Evolutionary conservation across 345 rosid genomes (phyloP).

Genomic region (Cardamine occulta): DNA sequence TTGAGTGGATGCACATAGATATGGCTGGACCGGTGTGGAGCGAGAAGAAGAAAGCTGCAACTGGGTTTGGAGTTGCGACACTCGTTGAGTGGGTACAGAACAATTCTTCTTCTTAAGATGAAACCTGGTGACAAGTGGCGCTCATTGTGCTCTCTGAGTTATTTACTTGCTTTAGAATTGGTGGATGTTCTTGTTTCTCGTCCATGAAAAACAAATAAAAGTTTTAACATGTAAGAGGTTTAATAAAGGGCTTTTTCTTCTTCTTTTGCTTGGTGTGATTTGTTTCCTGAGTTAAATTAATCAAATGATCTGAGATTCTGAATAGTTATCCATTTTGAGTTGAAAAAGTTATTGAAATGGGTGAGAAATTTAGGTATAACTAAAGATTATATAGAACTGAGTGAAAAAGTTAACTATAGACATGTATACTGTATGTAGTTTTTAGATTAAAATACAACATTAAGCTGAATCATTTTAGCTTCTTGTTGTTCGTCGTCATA

Average conservation of each 20-base stretch:
- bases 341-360: neutral
- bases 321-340: neutral
- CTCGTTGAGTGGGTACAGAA: conserved; percentile 91
- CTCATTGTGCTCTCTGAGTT: conserved; percentile 9
- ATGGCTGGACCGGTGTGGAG: conserved; percentile 94
- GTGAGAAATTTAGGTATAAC: neutral
- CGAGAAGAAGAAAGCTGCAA: conserved; percentile 77
- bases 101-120: conserved; percentile 58
- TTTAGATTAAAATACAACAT: neutral
- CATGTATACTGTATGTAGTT: neutral
- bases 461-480: neutral
- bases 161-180: neutral
- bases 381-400: neutral
- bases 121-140: conserved; percentile 5
- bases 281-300: neutral
- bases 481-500: conserved; percentile 3
- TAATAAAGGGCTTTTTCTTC: neutral
- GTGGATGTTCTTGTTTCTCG: conserved; percentile 11
- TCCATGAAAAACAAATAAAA: neutral
- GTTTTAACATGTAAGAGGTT: neutral
- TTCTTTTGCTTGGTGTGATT: neutral
- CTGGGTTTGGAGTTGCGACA: conserved; percentile 88
- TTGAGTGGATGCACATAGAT: conserved; percentile 99
- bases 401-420: neutral
- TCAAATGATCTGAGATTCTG: neutral